Base-by-base conservation (phyloP, 768 basidiomycete species). In the Hirschioporus abietinus region DNA sequence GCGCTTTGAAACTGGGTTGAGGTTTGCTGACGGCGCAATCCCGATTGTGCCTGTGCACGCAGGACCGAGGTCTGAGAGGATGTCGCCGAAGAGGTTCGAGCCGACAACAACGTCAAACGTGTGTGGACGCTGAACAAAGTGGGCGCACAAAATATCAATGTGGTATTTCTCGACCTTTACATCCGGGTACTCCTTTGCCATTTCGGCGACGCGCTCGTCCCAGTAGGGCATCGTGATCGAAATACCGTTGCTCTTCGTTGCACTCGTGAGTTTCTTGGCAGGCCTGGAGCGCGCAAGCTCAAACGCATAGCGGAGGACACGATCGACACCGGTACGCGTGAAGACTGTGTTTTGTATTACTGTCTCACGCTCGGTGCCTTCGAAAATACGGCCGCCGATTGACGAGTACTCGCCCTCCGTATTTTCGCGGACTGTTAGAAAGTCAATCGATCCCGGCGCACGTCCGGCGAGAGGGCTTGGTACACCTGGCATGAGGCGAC, bases 351-450 rank as follows among this genome's bases (percentile, higher is more conserved):
- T 69, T 65, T 81, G 70, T 79, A 72, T 84, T 7, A 70, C 77
- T 26, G 76, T 69, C 69, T 76, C 77, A 52, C 72, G 72, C 12
- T 68, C 70, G 25, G 67, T 68, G 7, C 74, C 74, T 15, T 62
- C 63, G 68, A 75, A 78, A 12, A 76, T 75, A 35, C 74, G 70
- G 15, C 73, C 77, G 70, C 66, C 84, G 75, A 71, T 83, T 75
- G 68, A 83, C n/a, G 82, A 81, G 71, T 84, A 85, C 71, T 84
- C 83, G 63, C 85, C 85, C 69, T 86, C 85, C 10, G 80, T 82
- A 70, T 86, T 86, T 72, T 86, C 85, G 60, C 85, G 77, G 12
- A 85, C 82, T 52, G 84, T 84, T 65, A 82, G 75, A 75, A 84
- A 85, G 71, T 86, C 83, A 62, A 85, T 80, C 17, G 76, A 68